Base-by-base conservation (phyloP, 2,329 filamentous ascomycete species). In the Nemania diffusa region DNA sequence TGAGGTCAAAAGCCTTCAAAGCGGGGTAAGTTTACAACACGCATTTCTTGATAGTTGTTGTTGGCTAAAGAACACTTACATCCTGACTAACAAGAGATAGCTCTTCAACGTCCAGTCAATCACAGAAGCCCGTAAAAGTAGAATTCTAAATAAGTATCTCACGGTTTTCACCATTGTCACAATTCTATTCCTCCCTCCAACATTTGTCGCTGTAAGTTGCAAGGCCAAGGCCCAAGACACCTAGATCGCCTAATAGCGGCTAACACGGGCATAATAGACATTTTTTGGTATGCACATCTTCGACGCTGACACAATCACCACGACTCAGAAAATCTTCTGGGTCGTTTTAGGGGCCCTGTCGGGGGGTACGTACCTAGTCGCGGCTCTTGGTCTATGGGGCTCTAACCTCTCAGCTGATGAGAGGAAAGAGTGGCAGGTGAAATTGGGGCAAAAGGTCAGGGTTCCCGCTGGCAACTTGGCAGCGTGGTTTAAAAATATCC, bases 151-250 rank as follows among this genome's bases (percentile, higher is more conserved):
- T 20, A 55, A 52, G 15, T 65, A 57, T 32, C 52, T 65, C 5
- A 8, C 46, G 15, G 51, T 62, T 29, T 65, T 65, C 40, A 62
- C 63, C n/a, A 50, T 65, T 24, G 48, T 62, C 48, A 62, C 57
- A 1, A 65, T 62, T 48, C 42, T 65, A 17, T 65, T 56, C 51
- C 51, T 57, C 40, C 51, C 50, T 2, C 57, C 63, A 32, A 50
- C 40, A 7, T 62, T 62, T 44, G 42, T 65, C 22, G 51, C 58
- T n/a, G 57, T 62, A 57, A 48, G 51, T 57, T 42, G 3, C 26
- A 34, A 22, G 13, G 11, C 34, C 34, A 7, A 15, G 6, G 9
- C 34, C 5, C 11, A 40, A 40, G 6, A n/a, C n/a, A n/a, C 11
- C 34, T 3, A 13, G 15, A 3, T 40, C 34, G 9, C 11, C 34